Percentiles rank a stretch among this genome's conserved stretches.
Conservation (phyloP, 2,329 filamentous ascomycete genomes). For the Colletotrichum paranaense region DNA sequence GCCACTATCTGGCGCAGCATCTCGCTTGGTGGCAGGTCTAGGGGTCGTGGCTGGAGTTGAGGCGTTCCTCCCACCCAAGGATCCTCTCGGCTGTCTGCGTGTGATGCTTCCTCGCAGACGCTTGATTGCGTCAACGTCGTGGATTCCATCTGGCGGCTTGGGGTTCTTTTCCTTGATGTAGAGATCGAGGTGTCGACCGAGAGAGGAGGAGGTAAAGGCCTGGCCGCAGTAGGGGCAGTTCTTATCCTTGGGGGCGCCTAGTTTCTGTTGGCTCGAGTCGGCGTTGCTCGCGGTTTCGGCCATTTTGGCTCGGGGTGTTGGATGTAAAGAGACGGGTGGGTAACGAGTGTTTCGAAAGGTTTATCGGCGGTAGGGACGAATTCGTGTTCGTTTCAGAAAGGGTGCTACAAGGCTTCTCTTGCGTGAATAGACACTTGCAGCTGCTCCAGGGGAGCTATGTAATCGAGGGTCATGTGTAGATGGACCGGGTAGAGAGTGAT, state of each 20-base stretch:
- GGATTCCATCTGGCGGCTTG: slow-evolving; percentile 85
- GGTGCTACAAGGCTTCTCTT: slow-evolving; percentile 7
- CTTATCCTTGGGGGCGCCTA: slow-evolving; percentile 79
- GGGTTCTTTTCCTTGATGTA: slow-evolving; percentile 96
- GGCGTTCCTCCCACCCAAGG: slow-evolving; percentile 68
- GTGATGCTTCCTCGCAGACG: slow-evolving; percentile 88
- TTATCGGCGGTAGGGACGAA: background rate
- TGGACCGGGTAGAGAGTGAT: background rate
- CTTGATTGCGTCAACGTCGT: slow-evolving; percentile 89
- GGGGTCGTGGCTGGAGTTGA: slow-evolving; percentile 69
- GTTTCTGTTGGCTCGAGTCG: slow-evolving; percentile 53
- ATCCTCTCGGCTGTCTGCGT: slow-evolving; percentile 80
- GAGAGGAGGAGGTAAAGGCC: slow-evolving; percentile 90
- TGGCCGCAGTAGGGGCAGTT: slow-evolving; percentile 90
- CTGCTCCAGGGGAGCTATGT: slow-evolving; percentile 36
- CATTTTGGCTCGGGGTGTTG: slow-evolving; percentile 38
- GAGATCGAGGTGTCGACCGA: slow-evolving; percentile 92
- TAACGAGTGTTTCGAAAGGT: slow-evolving; percentile 6
- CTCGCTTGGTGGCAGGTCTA: slow-evolving; percentile 49
- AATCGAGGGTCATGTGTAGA: slow-evolving; percentile 29
- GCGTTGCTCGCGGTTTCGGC: slow-evolving; percentile 43
- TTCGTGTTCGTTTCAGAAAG: background rate
- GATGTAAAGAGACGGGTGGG: background rate
- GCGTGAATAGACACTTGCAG: slow-evolving; percentile 14
- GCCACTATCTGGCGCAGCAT: slow-evolving; percentile 39